Evolutionary conservation across 2,329 filamentous ascomycete species (phyloP), one percentile per base, ranked within the genome.

Genomic region (Claviceps lovelessii): DNA sequence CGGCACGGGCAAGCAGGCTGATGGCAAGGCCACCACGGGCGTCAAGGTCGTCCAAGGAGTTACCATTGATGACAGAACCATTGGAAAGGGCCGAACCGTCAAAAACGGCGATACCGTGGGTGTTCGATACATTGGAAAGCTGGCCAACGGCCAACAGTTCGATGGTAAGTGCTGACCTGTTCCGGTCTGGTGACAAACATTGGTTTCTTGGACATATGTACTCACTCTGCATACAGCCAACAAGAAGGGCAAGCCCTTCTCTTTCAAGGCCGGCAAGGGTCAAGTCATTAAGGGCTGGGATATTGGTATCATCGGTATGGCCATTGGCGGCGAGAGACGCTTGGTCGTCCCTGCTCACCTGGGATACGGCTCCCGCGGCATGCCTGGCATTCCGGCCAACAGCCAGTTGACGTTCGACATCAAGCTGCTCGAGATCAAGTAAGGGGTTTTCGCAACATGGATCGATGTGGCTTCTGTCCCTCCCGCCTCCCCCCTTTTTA

Each of bases 211-310:
- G 19, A 41, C 23, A 28, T n/a, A 41, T 13, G n/a, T 35, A 28
- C 46, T 50, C 13, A 54, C 39, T 37, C 8, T 10, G 11, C 23
- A 15, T 33, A 35, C 41, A 90, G 88, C 90, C 72, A 97, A 98
- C 81, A 98, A 97, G 81, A 96, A 94, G 77, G 93, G 93, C 65
- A 90, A 95, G 77, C 91, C 94, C 56, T 98, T 98, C 76, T 80
- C 80, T 62, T 97, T 97, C 83, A 95, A 91, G 78, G 83, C 94
- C 58, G 94, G 93, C 63, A 83, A 84, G 68, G 90, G 90, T 58
- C 88, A 97, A 72, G 94, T 98, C 65, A 98, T 98, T 77, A 93
- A 95, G 80, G 93, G 93, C 62, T 97, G 93, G 94, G 94, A 98
- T 70, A 81, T 97, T 61, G 93, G 93, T 73, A 77, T 98, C 63